Evolutionary conservation across 768 basidiomycete species (phyloP).

Genomic region (Multifurca ochricompacta): DNA sequence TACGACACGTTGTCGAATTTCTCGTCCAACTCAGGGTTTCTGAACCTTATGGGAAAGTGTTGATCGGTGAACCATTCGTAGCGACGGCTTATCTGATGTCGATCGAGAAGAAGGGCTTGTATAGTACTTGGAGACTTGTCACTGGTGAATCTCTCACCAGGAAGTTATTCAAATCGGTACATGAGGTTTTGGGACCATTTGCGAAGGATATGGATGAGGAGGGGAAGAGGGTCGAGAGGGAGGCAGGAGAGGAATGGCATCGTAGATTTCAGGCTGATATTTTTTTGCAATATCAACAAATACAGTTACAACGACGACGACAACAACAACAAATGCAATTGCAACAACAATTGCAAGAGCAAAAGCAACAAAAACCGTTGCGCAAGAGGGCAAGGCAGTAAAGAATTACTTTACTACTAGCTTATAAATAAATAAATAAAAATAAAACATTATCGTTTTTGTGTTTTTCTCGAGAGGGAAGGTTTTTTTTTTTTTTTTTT

Average conservation of each 20-base stretch:
- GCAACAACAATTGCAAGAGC: no score
- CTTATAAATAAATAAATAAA: no score
- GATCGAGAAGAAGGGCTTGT: not conserved
- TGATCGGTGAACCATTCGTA: constrained; percentile 10
- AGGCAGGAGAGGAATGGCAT: not conserved
- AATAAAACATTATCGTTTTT: no score
- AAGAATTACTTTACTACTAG: no score
- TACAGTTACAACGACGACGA: no score
- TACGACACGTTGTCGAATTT: constrained; percentile 5
- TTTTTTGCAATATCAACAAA: no score
- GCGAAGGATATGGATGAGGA: constrained; percentile 3
- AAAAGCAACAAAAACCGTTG: no score
- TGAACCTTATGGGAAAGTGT: not conserved
- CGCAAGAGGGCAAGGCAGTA: no score
- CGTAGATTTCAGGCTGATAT: no score
- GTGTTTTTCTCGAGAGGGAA: no score
- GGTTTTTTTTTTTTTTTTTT: no score
- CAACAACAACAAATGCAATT: no score
- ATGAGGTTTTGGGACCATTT: not conserved
- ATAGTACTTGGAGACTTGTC: constrained; percentile 1
- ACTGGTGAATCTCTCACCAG: not conserved
- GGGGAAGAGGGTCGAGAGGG: not conserved
- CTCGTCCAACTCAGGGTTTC: not conserved
- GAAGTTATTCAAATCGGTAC: not conserved
- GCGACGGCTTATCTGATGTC: constrained; percentile 5